Conservation (phyloP, 2,329 filamentous ascomycete species). For the Sordariomycetes sp. region DNA sequence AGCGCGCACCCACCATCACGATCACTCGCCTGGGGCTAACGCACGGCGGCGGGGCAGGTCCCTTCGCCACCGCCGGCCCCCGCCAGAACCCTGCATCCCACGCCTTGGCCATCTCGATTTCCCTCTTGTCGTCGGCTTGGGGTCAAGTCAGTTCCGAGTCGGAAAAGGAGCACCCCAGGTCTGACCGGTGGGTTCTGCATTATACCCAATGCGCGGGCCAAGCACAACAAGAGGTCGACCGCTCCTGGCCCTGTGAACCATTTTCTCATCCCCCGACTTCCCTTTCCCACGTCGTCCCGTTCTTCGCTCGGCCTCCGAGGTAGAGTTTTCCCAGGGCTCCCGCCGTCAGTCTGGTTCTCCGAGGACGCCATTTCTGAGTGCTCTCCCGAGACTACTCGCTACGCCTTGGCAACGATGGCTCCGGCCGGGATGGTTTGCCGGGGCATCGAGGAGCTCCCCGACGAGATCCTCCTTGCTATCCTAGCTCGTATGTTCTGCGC, state of each 20-base stretch:
- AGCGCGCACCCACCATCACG: not conserved
- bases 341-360: not conserved
- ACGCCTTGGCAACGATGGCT: not conserved
- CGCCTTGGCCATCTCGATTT: not conserved
- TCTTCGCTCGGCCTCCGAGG: not conserved
- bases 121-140: not conserved
- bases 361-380: not conserved
- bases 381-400: not conserved
- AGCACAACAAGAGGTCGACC: not conserved
- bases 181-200: not conserved
- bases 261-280: not conserved
- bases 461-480: conserved; percentile 51
- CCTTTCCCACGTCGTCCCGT: not conserved
- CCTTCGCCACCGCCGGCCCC: not conserved
- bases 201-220: too few relatives aligned
- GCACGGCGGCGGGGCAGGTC: not conserved
- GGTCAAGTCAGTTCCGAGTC: not conserved
- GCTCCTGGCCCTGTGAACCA: not conserved
- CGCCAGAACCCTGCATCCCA: not conserved
- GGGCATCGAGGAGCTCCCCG: conserved; percentile 30
- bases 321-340: not conserved
- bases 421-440: conserved; percentile 16
- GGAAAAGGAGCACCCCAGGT: not conserved
- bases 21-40: not conserved
- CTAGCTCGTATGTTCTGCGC: conserved; percentile 38